These are phyloP conservation scores for Dioszegia aurantiaca DNA, from an alignment of 768 basidiomycete species.

Conservation along the genomic window DNA sequence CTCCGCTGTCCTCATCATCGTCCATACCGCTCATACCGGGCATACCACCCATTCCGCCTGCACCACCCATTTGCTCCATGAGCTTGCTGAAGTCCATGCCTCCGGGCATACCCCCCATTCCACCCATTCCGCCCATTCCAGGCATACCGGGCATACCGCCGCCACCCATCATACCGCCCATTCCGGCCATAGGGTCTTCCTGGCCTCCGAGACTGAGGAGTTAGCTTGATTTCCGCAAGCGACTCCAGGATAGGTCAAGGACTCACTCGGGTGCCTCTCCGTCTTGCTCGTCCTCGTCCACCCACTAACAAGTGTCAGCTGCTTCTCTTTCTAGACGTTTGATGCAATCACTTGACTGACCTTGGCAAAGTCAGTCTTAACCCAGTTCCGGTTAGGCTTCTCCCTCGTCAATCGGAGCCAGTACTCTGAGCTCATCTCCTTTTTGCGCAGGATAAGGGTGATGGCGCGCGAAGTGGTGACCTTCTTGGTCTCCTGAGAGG, in stretches of 20 bases:
- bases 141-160: slow-evolving; percentile 40
- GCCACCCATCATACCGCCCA: slow-evolving; percentile 15
- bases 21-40: slow-evolving; percentile 21
- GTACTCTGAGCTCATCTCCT: slow-evolving; percentile 69
- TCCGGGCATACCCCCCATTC: slow-evolving; percentile 39
- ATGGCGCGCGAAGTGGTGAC: slow-evolving; percentile 68
- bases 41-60: slow-evolving; percentile 36
- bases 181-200: slow-evolving; percentile 29
- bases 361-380: slow-evolving; percentile 93
- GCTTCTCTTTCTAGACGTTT: neutral
- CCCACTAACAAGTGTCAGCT: slow-evolving; percentile 59
- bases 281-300: slow-evolving; percentile 95
- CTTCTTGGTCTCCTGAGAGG: slow-evolving; percentile 61
- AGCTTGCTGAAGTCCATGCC: slow-evolving; percentile 52
- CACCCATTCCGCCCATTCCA: slow-evolving; percentile 37
- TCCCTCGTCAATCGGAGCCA: slow-evolving; percentile 93
- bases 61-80: slow-evolving; percentile 46
- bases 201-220: slow-evolving; percentile 16
- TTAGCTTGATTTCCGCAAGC: neutral
- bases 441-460: slow-evolving; percentile 71
- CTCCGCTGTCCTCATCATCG: slow-evolving; percentile 38
- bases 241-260: neutral
- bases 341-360: slow-evolving; percentile 32
- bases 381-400: slow-evolving; percentile 70
- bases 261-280: slow-evolving; percentile 55